Percentiles rank a stretch among this genome's conserved stretches.
Conservation (phyloP, 148 eudicot species). For the Chenopodium formosanum region DNA sequence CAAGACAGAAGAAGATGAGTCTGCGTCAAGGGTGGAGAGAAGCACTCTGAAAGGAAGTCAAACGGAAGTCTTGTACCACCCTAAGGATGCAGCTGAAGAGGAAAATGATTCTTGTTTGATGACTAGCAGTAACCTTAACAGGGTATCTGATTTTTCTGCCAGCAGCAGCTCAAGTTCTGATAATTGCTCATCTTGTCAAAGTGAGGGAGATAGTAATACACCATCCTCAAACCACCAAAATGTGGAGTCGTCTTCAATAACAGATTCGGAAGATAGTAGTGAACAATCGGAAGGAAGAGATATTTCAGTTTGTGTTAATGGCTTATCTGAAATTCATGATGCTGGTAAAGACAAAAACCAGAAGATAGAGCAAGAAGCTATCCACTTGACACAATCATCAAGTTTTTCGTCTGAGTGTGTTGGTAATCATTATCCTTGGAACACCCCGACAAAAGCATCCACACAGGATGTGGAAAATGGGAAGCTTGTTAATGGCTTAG, state of each 20-base stretch:
- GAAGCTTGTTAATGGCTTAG: slow-evolving; percentile 30
- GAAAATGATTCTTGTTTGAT: slow-evolving; percentile 38
- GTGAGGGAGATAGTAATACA: slow-evolving; percentile 83
- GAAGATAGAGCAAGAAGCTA: slow-evolving; percentile 25
- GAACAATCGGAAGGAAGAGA: slow-evolving; percentile 65
- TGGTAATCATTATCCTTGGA: slow-evolving; percentile 23
- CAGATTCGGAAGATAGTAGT: slow-evolving; percentile 83
- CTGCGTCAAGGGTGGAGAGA: slow-evolving; percentile 24
- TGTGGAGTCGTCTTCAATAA: slow-evolving; percentile 63
- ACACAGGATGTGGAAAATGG: slow-evolving; percentile 36
- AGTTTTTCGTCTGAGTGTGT: slow-evolving; percentile 22
- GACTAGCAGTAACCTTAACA: slow-evolving; percentile 36
- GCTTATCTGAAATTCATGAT: slow-evolving; percentile 33
- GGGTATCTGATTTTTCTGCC: slow-evolving; percentile 44
- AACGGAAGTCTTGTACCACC: slow-evolving; percentile 21
- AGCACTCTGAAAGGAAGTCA: slow-evolving; percentile 21
- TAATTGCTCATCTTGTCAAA: slow-evolving; percentile 85
- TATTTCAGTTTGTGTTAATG: slow-evolving; percentile 34
- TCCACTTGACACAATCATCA: slow-evolving; percentile 31
- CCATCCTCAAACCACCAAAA: slow-evolving; percentile 59
- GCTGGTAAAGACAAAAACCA: slow-evolving; percentile 35
- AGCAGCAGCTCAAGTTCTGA: slow-evolving; percentile 78
- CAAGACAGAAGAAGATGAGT: slow-evolving; percentile 43
- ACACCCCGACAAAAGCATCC: slow-evolving; percentile 29
- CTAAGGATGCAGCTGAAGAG: slow-evolving; percentile 38